Evolutionary conservation across 202 grass and related monocot species (phyloP).

Genomic region (Musa balbisiana): DNA sequence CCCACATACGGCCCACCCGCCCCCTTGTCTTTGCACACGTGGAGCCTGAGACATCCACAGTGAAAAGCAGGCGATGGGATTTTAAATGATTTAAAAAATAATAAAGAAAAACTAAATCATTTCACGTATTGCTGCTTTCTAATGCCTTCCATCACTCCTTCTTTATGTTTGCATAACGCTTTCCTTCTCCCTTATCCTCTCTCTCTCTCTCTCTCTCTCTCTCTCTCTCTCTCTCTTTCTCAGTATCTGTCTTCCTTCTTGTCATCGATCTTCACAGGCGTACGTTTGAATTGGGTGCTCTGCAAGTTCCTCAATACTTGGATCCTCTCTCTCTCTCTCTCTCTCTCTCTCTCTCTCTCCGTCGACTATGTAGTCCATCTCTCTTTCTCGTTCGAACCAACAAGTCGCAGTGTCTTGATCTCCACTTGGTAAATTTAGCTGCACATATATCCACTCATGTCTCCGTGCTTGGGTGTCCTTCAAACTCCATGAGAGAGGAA

Average conservation of each 20-base stretch:
- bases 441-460: too few species aligned
- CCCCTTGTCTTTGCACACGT: constrained; percentile 49
- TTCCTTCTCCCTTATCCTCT: constrained; percentile 32
- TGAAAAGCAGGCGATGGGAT: not conserved
- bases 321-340: too few species aligned
- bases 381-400: too few species aligned
- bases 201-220: constrained; percentile 12
- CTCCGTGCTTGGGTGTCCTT: constrained; percentile 4
- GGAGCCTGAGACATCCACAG: constrained; percentile 50
- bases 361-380: too few species aligned
- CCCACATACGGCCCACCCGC: not conserved
- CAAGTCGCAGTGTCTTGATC: too few species aligned
- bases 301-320: too few species aligned
- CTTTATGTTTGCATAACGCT: constrained; percentile 35
- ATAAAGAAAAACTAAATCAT: not conserved
- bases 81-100: not conserved
- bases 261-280: not conserved
- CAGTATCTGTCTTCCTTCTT: not conserved
- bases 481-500: not conserved
- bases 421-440: too few species aligned
- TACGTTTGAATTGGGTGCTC: constrained; percentile 21
- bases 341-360: too few species aligned
- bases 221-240: not conserved
- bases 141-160: constrained; percentile 28
- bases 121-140: constrained; percentile 8